Percentiles rank a stretch among this genome's conserved stretches.
phyloP scores from a whole-genome alignment of 176 grass and related monocot species.

The Microstegium vimineum region DNA sequence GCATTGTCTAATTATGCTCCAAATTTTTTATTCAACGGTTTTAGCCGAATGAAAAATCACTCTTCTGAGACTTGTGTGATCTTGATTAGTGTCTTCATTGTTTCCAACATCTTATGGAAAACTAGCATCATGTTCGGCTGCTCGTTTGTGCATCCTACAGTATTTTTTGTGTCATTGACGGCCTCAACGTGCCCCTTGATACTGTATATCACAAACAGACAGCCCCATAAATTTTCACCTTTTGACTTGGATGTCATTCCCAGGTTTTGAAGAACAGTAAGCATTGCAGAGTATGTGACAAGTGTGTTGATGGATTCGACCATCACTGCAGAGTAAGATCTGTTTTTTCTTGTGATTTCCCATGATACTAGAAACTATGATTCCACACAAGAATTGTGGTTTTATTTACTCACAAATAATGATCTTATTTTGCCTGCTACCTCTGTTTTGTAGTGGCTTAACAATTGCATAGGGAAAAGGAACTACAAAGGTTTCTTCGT shows the following conservation, averaged over 20 bases:
- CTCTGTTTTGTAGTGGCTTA: conserved; percentile 68
- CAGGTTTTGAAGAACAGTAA: conserved; percentile 93
- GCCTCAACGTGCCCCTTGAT: no score
- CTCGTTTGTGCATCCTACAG: no score
- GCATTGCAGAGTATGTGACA: conserved; percentile 97
- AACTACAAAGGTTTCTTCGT: conserved; percentile 89
- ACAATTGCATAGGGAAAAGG: conserved; percentile 94
- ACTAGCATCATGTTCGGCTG: no score
- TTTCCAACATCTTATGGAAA: background rate
- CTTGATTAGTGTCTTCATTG: background rate
- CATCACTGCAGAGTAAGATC: conserved; percentile 89
- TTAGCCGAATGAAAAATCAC: background rate
- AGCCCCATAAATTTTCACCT: background rate
- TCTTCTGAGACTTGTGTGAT: background rate
- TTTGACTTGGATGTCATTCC: background rate
- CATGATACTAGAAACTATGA: background rate
- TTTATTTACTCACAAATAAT: background rate
- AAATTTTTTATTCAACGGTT: background rate
- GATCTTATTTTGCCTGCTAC: background rate
- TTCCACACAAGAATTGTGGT: background rate
- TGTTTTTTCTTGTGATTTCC: background rate
- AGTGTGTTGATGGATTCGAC: conserved; percentile 98
- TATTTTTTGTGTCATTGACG: no score
- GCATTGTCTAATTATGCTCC: background rate
- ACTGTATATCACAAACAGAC: no score